Percentiles rank a stretch among this genome's conserved stretches.
These are phyloP conservation scores for Periconia sp. DNA, from an alignment of 2,329 filamentous ascomycete genomes.

Conservation along the genomic window DNA sequence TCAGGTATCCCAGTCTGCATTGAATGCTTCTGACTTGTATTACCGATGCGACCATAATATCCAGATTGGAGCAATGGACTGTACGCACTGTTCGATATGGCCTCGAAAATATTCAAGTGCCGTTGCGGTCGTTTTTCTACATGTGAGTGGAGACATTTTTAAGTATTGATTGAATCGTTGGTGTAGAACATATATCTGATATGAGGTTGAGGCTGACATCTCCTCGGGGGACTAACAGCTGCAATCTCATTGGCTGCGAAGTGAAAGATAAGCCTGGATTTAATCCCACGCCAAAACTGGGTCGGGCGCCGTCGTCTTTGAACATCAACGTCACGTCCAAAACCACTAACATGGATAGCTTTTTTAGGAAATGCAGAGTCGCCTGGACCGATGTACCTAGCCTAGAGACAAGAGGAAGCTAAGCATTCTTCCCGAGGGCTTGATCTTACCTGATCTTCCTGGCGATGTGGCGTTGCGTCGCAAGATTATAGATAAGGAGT, in stretches of 20 bases:
- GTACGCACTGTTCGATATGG: no score
- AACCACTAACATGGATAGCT: neutral
- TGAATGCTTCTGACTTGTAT: no score
- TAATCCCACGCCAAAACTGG: neutral
- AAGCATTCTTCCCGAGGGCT: neutral
- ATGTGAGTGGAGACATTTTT: neutral
- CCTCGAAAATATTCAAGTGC: no score
- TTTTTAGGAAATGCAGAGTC: neutral
- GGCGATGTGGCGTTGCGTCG: neutral
- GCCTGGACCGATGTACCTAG: neutral
- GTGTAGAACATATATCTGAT: neutral
- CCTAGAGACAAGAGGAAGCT: neutral
- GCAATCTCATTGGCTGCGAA: neutral
- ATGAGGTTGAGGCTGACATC: neutral
- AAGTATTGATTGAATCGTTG: neutral
- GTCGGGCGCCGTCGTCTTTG: neutral
- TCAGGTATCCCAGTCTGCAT: no score
- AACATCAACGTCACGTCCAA: neutral
- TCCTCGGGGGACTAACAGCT: neutral
- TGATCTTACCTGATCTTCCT: neutral
- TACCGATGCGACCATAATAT: no score
- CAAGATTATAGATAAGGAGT: neutral
- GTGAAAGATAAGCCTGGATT: neutral
- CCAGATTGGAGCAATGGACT: no score
- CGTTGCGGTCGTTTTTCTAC: no score